Conservation (phyloP, 495 filamentous ascomycete species). For the Pyrenula aspistea region DNA sequence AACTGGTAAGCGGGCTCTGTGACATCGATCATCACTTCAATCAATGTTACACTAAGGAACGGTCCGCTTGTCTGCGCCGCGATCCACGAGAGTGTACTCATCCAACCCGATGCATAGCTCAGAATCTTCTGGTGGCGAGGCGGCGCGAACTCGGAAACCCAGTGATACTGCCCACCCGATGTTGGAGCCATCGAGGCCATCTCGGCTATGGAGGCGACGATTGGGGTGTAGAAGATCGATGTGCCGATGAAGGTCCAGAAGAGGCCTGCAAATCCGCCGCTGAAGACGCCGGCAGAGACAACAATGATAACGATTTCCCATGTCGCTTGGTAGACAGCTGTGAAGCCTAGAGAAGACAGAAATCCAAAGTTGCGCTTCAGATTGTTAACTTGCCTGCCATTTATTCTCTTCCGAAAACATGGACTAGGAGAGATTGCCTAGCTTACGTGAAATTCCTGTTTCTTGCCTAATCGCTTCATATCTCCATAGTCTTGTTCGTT, state of each 20-base stretch:
- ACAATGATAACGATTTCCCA: constrained; percentile 22
- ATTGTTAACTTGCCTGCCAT: too few species aligned
- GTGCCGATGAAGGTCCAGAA: constrained; percentile 29
- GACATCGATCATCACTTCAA: constrained; percentile 6
- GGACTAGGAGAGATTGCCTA: not conserved
- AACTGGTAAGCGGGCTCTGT: constrained; percentile 18
- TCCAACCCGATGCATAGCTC: constrained; percentile 25
- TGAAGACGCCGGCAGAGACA: constrained; percentile 10
- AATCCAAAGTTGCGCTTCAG: constrained; percentile 25
- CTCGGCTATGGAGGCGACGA: constrained; percentile 24
- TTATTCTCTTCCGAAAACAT: too few species aligned
- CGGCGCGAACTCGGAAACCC: constrained; percentile 31
- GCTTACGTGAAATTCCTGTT: constrained; percentile 16
- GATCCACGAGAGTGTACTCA: constrained; percentile 37
- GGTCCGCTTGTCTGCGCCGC: constrained; percentile 23
- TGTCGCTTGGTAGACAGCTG: constrained; percentile 17
- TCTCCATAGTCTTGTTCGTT: constrained; percentile 3
- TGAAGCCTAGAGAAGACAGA: constrained; percentile 24
- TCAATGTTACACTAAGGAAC: constrained; percentile 26
- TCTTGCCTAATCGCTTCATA: constrained; percentile 18
- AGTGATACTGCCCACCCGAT: constrained; percentile 25
- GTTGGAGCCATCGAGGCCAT: constrained; percentile 28
- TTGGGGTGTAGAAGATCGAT: constrained; percentile 18
- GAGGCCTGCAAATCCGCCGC: constrained; percentile 21
- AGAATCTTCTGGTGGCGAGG: constrained; percentile 18